Evolutionary conservation across 23 red algal genomes (phyloP).

Genomic region (Gracilaria domingensis): DNA sequence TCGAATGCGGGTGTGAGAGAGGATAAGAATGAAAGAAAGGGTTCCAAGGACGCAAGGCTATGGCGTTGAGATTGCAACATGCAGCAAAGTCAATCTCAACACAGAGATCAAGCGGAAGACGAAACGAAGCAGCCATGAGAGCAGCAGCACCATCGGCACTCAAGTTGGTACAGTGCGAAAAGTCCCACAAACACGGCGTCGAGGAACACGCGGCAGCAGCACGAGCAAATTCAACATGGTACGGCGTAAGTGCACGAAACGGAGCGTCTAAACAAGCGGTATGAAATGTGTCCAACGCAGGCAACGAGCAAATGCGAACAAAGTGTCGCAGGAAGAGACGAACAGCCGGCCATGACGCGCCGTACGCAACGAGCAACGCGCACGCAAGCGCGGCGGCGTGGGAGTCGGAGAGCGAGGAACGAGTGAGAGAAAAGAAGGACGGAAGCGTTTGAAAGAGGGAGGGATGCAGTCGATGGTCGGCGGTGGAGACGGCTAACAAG

Average conservation of each 20-base stretch:
- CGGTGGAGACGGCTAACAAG: slow-evolving; percentile 8
- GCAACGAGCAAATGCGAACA: neutral
- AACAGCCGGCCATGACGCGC: slow-evolving; percentile 9
- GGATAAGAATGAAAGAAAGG: slow-evolving; percentile 19
- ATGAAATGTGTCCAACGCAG: neutral
- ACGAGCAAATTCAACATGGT: neutral
- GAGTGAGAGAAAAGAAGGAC: neutral
- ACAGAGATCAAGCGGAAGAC: slow-evolving; percentile 6
- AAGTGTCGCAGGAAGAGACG: slow-evolving; percentile 38
- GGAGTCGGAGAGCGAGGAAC: slow-evolving; percentile 22
- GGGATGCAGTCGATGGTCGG: neutral
- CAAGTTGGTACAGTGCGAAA: slow-evolving; percentile 36
- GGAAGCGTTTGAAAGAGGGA: neutral
- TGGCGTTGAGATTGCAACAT: slow-evolving; percentile 31
- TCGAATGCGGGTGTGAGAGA: neutral
- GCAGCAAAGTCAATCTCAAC: slow-evolving; percentile 31
- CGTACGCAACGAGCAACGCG: slow-evolving; percentile 44
- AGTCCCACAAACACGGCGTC: slow-evolving; percentile 18
- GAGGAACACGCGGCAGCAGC: neutral
- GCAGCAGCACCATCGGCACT: slow-evolving; percentile 28
- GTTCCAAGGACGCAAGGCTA: slow-evolving; percentile 27
- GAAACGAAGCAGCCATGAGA: slow-evolving; percentile 28
- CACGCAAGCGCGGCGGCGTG: slow-evolving; percentile 53
- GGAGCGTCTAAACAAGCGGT: neutral
- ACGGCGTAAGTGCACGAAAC: neutral